A percentile compares a stretch with the other conserved stretches of the same genome.
Conservation (phyloP, 192 early-diverging fungal species). For the Entomortierella lignicola region DNA sequence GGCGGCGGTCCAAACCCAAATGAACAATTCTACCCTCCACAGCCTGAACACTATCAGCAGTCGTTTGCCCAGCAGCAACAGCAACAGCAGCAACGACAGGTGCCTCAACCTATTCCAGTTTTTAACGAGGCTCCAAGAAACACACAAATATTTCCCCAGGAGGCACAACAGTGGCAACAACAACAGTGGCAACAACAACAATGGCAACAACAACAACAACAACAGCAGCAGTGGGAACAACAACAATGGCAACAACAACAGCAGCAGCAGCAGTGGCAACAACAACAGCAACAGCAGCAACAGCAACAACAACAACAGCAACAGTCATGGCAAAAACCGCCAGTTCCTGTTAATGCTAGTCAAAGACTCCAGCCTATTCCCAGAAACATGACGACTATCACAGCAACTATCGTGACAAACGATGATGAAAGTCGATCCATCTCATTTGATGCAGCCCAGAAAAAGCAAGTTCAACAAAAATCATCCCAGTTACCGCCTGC, state of each 20-base stretch:
- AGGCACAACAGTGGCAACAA: slow-evolving; percentile 10
- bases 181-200: slow-evolving; percentile 7
- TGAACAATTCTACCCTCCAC: slow-evolving; percentile 1
- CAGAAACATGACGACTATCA: slow-evolving; percentile 18
- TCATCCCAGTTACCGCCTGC: slow-evolving; percentile 7
- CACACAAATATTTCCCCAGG: slow-evolving; percentile 1
- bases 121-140: slow-evolving; percentile 3
- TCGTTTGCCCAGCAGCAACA: slow-evolving; percentile 6
- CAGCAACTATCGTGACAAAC: slow-evolving; percentile 17
- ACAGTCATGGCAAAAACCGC: background rate
- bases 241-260: slow-evolving; percentile 16
- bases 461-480: background rate
- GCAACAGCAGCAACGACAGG: slow-evolving; percentile 2
- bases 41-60: slow-evolving; percentile 7
- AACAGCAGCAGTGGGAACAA: slow-evolving; percentile 2
- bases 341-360: background rate
- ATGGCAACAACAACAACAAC: background rate
- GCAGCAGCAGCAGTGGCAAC: slow-evolving; percentile 11
- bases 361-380: background rate
- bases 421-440: slow-evolving; percentile 11
- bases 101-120: background rate
- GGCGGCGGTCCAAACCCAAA: background rate
- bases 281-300: slow-evolving; percentile 11
- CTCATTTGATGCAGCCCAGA: slow-evolving; percentile 15
- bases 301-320: slow-evolving; percentile 12